These are phyloP conservation scores for Cyphellophora attinorum DNA, from an alignment of 2,329 filamentous ascomycete genomes.

Conservation along the genomic window DNA sequence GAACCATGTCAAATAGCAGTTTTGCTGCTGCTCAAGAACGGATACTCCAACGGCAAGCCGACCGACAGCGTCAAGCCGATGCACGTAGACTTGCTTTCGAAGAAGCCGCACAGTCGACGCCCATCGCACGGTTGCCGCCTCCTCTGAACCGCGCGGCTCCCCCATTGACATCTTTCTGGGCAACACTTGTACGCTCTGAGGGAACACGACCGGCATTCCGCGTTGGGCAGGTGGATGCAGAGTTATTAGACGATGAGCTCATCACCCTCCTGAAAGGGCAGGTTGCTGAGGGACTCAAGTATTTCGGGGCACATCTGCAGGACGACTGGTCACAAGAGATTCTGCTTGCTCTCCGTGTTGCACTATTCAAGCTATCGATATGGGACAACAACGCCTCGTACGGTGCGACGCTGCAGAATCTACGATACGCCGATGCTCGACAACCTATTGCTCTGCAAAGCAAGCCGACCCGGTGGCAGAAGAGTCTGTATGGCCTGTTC, in stretches of 20 bases:
- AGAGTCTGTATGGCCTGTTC: slow-evolving; percentile 70
- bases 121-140: slow-evolving; percentile 31
- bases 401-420: slow-evolving; percentile 82
- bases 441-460: slow-evolving; percentile 50
- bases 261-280: slow-evolving; percentile 76
- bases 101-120: slow-evolving; percentile 31
- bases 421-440: slow-evolving; percentile 80
- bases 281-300: slow-evolving; percentile 78
- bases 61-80: slow-evolving; percentile 59
- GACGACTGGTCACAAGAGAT: slow-evolving; percentile 89
- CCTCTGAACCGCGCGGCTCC: slow-evolving; percentile 22
- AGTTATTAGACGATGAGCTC: slow-evolving; percentile 87
- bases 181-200: slow-evolving; percentile 61
- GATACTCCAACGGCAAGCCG: slow-evolving; percentile 68
- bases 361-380: slow-evolving; percentile 87
- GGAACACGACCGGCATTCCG: slow-evolving; percentile 79
- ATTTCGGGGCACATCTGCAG: slow-evolving; percentile 65
- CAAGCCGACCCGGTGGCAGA: slow-evolving; percentile 72
- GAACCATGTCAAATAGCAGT: slow-evolving; percentile 49
- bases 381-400: slow-evolving; percentile 97
- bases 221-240: slow-evolving; percentile 91
- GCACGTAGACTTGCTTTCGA: slow-evolving; percentile 42
- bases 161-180: slow-evolving; percentile 50
- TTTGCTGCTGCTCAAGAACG: slow-evolving; percentile 87
- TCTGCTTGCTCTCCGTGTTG: slow-evolving; percentile 60